These are phyloP conservation scores for Hymenoscyphus occultus DNA, from an alignment of 2,329 filamentous ascomycete genomes.

Conservation along the genomic window DNA sequence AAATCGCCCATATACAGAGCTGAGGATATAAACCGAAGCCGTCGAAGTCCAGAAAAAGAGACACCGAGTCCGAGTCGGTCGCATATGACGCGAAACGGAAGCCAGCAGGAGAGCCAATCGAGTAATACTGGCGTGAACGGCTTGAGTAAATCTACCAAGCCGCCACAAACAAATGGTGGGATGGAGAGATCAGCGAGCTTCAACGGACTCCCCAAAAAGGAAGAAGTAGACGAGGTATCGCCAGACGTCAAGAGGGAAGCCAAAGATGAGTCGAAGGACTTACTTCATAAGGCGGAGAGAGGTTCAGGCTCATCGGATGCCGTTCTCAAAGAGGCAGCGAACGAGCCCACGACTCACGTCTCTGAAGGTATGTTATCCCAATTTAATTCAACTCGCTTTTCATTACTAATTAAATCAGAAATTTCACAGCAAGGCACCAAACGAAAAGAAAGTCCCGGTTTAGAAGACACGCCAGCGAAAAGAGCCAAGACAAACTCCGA, in stretches of 20 bases:
- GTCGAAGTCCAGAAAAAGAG: constrained; percentile 25
- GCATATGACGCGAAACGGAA: constrained; percentile 16
- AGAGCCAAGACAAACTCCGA: constrained; percentile 15
- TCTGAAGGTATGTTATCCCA: constrained; percentile 10
- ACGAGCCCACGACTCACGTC: constrained; percentile 31
- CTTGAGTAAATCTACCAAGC: constrained; percentile 3
- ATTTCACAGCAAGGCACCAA: constrained; percentile 18
- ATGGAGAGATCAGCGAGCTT: constrained; percentile 10
- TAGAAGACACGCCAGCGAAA: constrained; percentile 16
- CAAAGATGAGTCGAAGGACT: background rate
- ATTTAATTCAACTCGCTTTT: constrained; percentile 11
- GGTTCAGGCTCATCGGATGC: constrained; percentile 25
- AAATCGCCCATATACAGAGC: constrained; percentile 25
- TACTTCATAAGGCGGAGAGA: constrained; percentile 4
- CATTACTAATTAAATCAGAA: constrained; percentile 5
- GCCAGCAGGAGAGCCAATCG: constrained; percentile 13
- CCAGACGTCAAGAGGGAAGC: constrained; percentile 1
- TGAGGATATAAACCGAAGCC: constrained; percentile 31
- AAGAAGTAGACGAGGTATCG: constrained; percentile 2
- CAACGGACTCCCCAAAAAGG: constrained; percentile 2
- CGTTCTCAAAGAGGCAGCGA: constrained; percentile 29
- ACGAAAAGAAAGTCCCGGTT: constrained; percentile 17
- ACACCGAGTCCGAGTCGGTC: constrained; percentile 19
- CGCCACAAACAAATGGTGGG: constrained; percentile 9
- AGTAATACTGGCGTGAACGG: constrained; percentile 13